Base-by-base conservation (phyloP, 2,329 filamentous ascomycete species). In the Alternaria solani region DNA sequence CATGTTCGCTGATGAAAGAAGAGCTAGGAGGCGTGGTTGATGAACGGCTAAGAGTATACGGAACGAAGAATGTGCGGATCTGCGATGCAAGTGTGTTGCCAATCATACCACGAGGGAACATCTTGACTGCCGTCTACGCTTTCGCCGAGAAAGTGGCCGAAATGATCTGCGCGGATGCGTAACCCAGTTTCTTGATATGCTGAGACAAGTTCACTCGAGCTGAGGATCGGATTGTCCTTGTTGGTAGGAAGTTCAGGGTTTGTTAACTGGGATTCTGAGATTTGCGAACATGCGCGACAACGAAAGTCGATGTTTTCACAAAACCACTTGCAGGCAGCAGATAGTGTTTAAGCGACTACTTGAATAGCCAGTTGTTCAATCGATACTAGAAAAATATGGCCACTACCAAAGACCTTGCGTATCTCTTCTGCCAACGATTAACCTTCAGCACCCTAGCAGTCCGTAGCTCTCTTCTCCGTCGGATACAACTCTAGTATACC, bases 11-110 rank as follows among this genome's bases (percentile, higher is more conserved):
- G 73, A 68, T 74, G 71, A 56, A 57, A 1, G 59, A 65, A 26
- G 70, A 73, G 2, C 30, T 68, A 11, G 73, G 74, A 0, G 75
- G 75, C 2, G 74, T 77, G n/a, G 73, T 78, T 23, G 72, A 76
- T 43, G 53, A 64, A 11, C 39, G 61, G 36, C 46, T 76, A 49
- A 59, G 32, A n/a, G 73, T 78, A 4, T 74, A 78, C 34, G 75
- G 75, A 7, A 71, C 68, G n/a, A 55, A 39, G 42, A 74, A 73
- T 44, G 64, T 78, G 36, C 65, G 66, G 28, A 61, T 75, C 12
- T 66, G 70, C 23, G 73, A 76, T 68, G 73, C 72, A 0, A 71
- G 71, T 62, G 59, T 74, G 7, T 62, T 74, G 55, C 64, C 71
- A 25, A 46, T 73, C 11, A 65, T 71, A 41, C 66, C 66, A 8